Conservation (phyloP, 176 grass and related monocot genomes). For the Oryza brachyantha region DNA sequence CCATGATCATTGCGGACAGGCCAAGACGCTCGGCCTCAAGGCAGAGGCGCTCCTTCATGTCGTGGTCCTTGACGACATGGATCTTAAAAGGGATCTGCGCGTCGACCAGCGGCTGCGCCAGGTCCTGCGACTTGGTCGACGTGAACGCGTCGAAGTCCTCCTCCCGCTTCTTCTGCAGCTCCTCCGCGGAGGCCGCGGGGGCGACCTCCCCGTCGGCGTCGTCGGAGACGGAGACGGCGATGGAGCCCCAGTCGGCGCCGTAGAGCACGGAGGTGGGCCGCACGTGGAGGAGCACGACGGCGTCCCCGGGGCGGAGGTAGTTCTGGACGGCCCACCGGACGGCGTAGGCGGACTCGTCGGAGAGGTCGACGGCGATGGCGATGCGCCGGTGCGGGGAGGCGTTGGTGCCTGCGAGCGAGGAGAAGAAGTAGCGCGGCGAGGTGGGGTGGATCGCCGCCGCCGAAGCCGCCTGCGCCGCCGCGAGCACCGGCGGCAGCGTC, state of each 20-base stretch:
- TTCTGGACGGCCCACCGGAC: constrained; percentile 85
- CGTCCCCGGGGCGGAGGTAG: constrained; percentile 92
- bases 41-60: constrained; percentile 97
- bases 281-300: constrained; percentile 83
- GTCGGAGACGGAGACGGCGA: constrained; percentile 48
- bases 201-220: constrained; percentile 4
- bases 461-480: constrained; percentile 21
- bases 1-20: constrained; percentile 85
- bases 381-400: constrained; percentile 65
- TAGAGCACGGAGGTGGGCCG: constrained; percentile 75
- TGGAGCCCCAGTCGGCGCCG: constrained; percentile 92
- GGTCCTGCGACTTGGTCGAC: constrained; percentile 66
- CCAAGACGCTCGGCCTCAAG: constrained; percentile 84
- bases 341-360: constrained; percentile 87
- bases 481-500: constrained; percentile 31
- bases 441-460: constrained; percentile 48
- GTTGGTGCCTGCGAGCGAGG: constrained; percentile 35
- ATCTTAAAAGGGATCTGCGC: constrained; percentile 89
- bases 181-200: constrained; percentile 32
- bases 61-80: constrained; percentile 91
- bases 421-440: constrained; percentile 64
- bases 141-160: constrained; percentile 86
- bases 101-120: constrained; percentile 74
- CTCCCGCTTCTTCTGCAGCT: constrained; percentile 66
- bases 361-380: constrained; percentile 89